Percentiles rank a stretch among this genome's conserved stretches.
Conservation (phyloP, 169 alveolate species). For the Plasmodium yoelii region DNA sequence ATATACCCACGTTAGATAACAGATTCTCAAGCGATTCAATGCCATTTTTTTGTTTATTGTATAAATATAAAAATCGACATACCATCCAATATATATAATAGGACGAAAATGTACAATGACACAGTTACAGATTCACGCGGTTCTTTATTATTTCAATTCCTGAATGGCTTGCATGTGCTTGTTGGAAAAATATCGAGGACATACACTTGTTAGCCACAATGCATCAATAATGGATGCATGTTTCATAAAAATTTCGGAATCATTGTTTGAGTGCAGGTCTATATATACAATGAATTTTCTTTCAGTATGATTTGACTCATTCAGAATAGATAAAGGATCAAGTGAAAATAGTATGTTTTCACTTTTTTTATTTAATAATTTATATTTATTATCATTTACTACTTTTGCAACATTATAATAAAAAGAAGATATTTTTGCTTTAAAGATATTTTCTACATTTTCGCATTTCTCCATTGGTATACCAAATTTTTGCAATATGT, state of each 20-base stretch:
- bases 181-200: constrained; percentile 58
- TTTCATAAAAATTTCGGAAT: constrained; percentile 42
- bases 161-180: constrained; percentile 8
- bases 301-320: constrained; percentile 24
- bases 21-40: no score
- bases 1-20: no score
- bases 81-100: no score
- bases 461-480: constrained; percentile 47
- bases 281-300: constrained; percentile 74
- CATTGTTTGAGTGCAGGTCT: constrained; percentile 66
- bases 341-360: constrained; percentile 11
- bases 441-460: constrained; percentile 39
- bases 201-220: constrained; percentile 17
- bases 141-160: constrained; percentile 12
- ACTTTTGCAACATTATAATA: constrained; percentile 70
- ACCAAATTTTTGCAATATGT: constrained; percentile 44
- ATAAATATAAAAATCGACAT: no score
- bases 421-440: constrained; percentile 63
- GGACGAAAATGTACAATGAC: no score
- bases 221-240: constrained; percentile 57
- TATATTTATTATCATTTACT: constrained; percentile 33
- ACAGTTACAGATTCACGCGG: background rate
- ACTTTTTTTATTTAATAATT: constrained; percentile 36
- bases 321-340: constrained; percentile 48
- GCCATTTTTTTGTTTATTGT: no score